phyloP scores from a whole-genome alignment of 2,329 filamentous ascomycete species.

The Thyridium curvatum region DNA sequence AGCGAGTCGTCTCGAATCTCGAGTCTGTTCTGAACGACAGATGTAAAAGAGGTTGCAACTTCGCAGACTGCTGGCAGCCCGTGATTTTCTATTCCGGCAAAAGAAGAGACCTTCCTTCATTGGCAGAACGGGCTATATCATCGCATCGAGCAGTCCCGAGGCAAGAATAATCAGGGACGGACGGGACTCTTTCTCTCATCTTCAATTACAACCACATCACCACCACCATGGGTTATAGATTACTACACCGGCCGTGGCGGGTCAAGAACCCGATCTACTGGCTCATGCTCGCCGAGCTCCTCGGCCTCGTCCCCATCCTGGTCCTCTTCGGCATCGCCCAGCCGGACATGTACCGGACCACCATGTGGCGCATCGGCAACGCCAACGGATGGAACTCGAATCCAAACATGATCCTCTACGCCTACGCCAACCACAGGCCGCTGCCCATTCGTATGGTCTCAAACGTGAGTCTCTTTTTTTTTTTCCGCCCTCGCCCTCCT shows the following conservation, averaged over 20 bases:
- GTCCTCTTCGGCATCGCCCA: conserved; percentile 68
- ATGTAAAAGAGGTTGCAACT: too few species aligned
- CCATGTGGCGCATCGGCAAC: conserved; percentile 67
- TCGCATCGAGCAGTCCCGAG: too few species aligned
- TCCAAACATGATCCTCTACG: conserved; percentile 63
- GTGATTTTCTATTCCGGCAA: too few species aligned
- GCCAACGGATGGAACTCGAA: conserved; percentile 69
- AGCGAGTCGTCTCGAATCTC: too few species aligned
- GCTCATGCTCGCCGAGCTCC: conserved; percentile 61
- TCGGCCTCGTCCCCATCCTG: conserved; percentile 57
- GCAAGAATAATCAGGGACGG: too few species aligned
- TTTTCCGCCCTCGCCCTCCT: not conserved
- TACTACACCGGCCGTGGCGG: conserved; percentile 55
- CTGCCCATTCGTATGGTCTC: conserved; percentile 69
- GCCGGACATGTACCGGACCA: conserved; percentile 65
- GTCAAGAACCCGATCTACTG: conserved; percentile 52
- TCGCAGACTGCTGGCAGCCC: too few species aligned
- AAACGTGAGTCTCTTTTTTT: conserved; percentile 49
- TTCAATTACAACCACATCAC: not conserved
- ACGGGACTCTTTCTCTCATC: too few species aligned
- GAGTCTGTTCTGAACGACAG: too few species aligned
- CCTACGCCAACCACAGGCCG: conserved; percentile 63
- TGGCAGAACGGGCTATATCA: too few species aligned
- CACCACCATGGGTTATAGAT: conserved; percentile 38
- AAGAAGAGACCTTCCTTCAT: too few species aligned